phyloP scores from a whole-genome alignment of 192 early-diverging fungal species.

The Umbelopsis sp. region DNA sequence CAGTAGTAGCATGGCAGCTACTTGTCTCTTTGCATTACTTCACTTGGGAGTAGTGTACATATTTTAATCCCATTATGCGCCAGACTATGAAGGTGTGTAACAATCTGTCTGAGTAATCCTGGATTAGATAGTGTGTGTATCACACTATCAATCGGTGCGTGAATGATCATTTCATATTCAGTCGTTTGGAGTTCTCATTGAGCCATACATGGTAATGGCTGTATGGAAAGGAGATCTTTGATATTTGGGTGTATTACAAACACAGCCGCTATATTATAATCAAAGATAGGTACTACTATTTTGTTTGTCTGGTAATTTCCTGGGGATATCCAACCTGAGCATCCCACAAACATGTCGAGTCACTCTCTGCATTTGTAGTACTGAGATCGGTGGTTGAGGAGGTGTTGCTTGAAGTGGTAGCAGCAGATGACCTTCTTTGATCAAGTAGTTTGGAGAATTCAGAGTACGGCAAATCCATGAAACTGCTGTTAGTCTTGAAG shows the following conservation, averaged over 20 bases:
- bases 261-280: not conserved
- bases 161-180: too few species aligned
- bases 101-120: not conserved
- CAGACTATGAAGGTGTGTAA: not conserved
- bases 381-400: not conserved
- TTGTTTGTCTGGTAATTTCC: not conserved
- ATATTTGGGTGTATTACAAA: not conserved
- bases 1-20: too few species aligned
- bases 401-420: not conserved
- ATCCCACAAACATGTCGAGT: not conserved
- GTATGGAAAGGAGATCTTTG: not conserved
- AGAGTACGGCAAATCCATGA: conserved; percentile 13
- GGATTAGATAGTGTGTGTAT: not conserved
- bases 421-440: conserved; percentile 1
- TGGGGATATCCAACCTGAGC: not conserved
- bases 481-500: not conserved
- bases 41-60: too few species aligned
- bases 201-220: too few species aligned
- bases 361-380: not conserved
- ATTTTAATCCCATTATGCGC: too few species aligned
- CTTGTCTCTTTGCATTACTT: too few species aligned
- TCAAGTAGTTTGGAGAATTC: conserved; percentile 8
- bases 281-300: not conserved
- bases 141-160: not conserved
- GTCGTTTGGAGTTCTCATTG: too few species aligned